Evolutionary conservation across 768 basidiomycete species (phyloP), one percentile per base, ranked within the genome.

Genomic region (Tylopilus sp.): DNA sequence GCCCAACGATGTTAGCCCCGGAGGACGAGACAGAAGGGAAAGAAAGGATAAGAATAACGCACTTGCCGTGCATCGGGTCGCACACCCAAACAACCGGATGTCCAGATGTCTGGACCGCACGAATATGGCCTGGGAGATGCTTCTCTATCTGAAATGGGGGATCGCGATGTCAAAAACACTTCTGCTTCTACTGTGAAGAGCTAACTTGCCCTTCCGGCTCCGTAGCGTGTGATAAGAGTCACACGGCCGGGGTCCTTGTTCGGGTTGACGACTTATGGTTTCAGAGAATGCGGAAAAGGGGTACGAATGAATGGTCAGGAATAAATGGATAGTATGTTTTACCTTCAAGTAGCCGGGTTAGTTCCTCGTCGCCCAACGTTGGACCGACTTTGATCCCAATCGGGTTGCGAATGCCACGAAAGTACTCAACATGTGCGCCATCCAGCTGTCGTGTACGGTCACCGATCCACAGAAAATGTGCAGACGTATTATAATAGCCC

Each of bases 31-130:
- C 28, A 46, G n/a, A 37, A 41, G 29, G 38, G 17, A 17, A 4
- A 16, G 16, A 16, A 8, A 19, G 10, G 12, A 7, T 29, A 45
- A 28, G 48, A 43, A 54, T 30, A 40, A 78, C 89, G 61, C 64
- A 93, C 92, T 98, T 97, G 74, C 95, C 96, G 62, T 98, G 96
- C 96, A 98, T 98, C 3, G 95, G 94, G 71, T 98, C 97, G 64
- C 91, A 95, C 45, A 95, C 81, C 93, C 95, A 98, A 10, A 86
- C 82, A 3, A 97, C 94, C 2, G 89, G 89, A 66, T 98, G 94
- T 0, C 81, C 82, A 3, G 92, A 86, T 45, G 72, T 57, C 64
- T 89, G 85, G 16, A 99, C 95, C 9, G 84, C 86, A 13, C 70
- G 67, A 66, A 99, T 95, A 67, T 98, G 96, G 0, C 70, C 77